phyloP scores from a whole-genome alignment of 371 early-diverging fungal genomes.

The Entomophthora muscae region DNA sequence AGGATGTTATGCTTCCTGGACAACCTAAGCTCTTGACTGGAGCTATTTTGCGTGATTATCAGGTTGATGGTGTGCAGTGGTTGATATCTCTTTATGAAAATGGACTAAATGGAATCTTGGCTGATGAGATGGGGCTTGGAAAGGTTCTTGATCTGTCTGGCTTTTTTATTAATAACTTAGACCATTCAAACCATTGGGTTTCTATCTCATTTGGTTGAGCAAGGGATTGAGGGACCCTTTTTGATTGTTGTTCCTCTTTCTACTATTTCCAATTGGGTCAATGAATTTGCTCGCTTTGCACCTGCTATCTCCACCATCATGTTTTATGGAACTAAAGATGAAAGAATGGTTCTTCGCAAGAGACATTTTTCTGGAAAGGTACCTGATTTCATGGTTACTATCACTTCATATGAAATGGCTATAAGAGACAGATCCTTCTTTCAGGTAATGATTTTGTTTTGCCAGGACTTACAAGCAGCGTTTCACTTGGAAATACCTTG shows the following conservation, averaged over 20 bases:
- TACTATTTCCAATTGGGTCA: constrained; percentile 94
- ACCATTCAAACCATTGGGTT: constrained; percentile 95
- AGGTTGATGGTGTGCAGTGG: constrained; percentile 97
- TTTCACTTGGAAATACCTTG: constrained; percentile 72
- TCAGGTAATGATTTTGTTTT: constrained; percentile 17
- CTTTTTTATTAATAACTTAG: constrained; percentile 17
- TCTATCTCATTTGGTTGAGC: constrained; percentile 62
- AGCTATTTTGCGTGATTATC: constrained; percentile 81
- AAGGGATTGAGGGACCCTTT: constrained; percentile 81
- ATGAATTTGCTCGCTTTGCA: constrained; percentile 82
- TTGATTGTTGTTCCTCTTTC: constrained; percentile 93
- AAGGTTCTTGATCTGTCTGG: constrained; percentile 26
- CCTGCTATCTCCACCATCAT: constrained; percentile 73
- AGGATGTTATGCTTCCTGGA: constrained; percentile 24
- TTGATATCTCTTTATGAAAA: constrained; percentile 91
- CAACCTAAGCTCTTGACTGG: constrained; percentile 69
- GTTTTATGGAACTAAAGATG: constrained; percentile 76
- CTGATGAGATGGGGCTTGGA: constrained; percentile 97
- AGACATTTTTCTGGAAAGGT: constrained; percentile 36
- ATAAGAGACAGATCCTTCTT: constrained; percentile 64
- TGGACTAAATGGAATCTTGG: constrained; percentile 94
- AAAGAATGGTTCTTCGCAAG: constrained; percentile 57
- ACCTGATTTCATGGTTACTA: constrained; percentile 52
- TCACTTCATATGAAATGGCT: constrained; percentile 86
- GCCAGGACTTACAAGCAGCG: constrained; percentile 10